These are phyloP conservation scores for Candida boidinii DNA, from an alignment of 805 yeast genomes.

Conservation along the genomic window DNA sequence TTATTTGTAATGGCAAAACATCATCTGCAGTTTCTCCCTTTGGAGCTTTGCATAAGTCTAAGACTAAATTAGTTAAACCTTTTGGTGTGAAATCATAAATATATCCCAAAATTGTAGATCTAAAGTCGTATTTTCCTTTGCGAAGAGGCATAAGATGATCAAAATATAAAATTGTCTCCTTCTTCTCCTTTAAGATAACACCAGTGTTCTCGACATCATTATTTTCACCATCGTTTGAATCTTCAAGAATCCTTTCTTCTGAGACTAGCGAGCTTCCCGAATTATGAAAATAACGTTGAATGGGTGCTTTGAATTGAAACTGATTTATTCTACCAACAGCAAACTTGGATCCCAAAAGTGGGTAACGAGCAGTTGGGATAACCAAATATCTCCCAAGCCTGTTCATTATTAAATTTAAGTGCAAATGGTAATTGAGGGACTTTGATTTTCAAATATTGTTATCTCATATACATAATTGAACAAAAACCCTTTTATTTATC, in stretches of 20 bases:
- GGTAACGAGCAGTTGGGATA: too few species aligned
- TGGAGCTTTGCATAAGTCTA: constrained; percentile 30
- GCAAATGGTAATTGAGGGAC: too few species aligned
- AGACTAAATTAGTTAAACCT: constrained; percentile 19
- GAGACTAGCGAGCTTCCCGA: too few species aligned
- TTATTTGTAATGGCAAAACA: constrained; percentile 30
- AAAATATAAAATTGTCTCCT: constrained; percentile 47
- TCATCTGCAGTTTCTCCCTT: constrained; percentile 17
- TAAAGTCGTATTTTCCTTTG: constrained; percentile 34
- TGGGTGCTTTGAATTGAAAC: too few species aligned
- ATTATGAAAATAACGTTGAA: too few species aligned
- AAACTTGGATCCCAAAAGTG: too few species aligned
- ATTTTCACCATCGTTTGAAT: constrained; percentile 46
- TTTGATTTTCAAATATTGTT: too few species aligned
- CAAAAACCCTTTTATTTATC: too few species aligned
- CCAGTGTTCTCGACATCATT: constrained; percentile 49
- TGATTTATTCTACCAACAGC: too few species aligned
- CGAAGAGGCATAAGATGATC: constrained; percentile 42
- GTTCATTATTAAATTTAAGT: too few species aligned
- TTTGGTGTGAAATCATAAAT: constrained; percentile 30
- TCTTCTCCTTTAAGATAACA: constrained; percentile 39
- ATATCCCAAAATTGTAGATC: constrained; percentile 32
- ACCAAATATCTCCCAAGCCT: too few species aligned
- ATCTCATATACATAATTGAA: too few species aligned
- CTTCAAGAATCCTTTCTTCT: constrained; percentile 20